Evolutionary conservation across 805 yeast genomes (phyloP).

Genomic region (Myxozyma udenii): DNA sequence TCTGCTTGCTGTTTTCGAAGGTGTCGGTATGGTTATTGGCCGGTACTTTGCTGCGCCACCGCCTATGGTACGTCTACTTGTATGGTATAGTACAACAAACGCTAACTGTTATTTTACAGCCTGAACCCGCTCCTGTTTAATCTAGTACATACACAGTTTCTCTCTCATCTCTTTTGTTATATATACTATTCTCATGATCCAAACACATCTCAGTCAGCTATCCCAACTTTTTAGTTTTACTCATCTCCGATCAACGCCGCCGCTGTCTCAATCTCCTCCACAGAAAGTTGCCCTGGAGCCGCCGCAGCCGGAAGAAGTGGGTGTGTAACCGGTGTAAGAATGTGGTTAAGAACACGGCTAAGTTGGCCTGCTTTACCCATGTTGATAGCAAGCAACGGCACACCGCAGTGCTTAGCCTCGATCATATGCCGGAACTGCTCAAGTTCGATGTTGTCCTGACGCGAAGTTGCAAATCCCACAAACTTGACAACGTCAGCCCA

Average conservation of each 20-base stretch:
- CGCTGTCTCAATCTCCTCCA: constrained; percentile 51
- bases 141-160: not conserved
- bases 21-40: constrained; percentile 88
- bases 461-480: constrained; percentile 67
- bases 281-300: constrained; percentile 75
- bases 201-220: not conserved
- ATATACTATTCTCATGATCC: constrained; percentile 2
- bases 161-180: constrained; percentile 9
- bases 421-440: constrained; percentile 66
- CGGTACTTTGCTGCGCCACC: constrained; percentile 11
- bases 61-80: not conserved
- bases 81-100: not conserved
- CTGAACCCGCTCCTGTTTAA: not conserved
- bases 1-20: constrained; percentile 93
- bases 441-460: constrained; percentile 65
- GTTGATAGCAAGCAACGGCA: constrained; percentile 79
- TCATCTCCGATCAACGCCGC: constrained; percentile 20
- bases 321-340: constrained; percentile 84
- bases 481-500: constrained; percentile 74
- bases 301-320: constrained; percentile 62
- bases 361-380: constrained; percentile 74
- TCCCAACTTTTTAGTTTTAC: not conserved
- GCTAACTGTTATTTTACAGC: not conserved
- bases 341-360: constrained; percentile 69
- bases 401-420: constrained; percentile 36